These are phyloP conservation scores for Colletotrichum australisinense DNA, from an alignment of 2,329 filamentous ascomycete species.

Conservation along the genomic window DNA sequence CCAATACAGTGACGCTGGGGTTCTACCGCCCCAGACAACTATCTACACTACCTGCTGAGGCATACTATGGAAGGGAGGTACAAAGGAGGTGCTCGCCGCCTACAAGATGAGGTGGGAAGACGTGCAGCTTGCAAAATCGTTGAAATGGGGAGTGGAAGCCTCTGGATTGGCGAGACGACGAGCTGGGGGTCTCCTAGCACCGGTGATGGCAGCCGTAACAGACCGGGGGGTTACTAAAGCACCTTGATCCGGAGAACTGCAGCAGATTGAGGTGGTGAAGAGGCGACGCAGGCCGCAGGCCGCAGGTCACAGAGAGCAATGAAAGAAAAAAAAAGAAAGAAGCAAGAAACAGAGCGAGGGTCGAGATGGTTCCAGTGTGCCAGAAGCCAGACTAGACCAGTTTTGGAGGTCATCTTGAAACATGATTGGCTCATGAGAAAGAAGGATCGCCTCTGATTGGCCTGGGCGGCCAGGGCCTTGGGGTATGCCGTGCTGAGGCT, in stretches of 20 bases:
- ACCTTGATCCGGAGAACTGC: neutral
- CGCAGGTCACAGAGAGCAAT: neutral
- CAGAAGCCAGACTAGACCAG: conserved; percentile 12
- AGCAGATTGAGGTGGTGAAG: conserved; percentile 1
- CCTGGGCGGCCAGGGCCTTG: neutral
- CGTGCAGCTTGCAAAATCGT: conserved; percentile 2
- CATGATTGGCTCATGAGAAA: neutral
- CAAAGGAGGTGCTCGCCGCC: neutral
- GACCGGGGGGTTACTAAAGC: neutral
- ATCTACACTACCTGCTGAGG: no score
- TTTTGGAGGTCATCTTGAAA: neutral
- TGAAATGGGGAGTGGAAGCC: neutral
- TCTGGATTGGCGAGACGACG: conserved; percentile 28
- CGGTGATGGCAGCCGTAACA: conserved; percentile 28
- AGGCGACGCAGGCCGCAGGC: neutral
- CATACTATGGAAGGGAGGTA: neutral
- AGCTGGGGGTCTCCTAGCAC: conserved; percentile 18
- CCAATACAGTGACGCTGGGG: neutral
- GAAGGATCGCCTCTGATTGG: conserved; percentile 2
- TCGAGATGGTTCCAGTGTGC: conserved; percentile 22
- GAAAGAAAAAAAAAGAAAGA: neutral
- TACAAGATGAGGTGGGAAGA: conserved; percentile 10
- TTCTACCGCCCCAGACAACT: neutral
- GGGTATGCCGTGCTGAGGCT: conserved; percentile 7
- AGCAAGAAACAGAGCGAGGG: neutral